Base-by-base conservation (phyloP, 2,329 filamentous ascomycete genomes). In the Nothopassalora personata region DNA sequence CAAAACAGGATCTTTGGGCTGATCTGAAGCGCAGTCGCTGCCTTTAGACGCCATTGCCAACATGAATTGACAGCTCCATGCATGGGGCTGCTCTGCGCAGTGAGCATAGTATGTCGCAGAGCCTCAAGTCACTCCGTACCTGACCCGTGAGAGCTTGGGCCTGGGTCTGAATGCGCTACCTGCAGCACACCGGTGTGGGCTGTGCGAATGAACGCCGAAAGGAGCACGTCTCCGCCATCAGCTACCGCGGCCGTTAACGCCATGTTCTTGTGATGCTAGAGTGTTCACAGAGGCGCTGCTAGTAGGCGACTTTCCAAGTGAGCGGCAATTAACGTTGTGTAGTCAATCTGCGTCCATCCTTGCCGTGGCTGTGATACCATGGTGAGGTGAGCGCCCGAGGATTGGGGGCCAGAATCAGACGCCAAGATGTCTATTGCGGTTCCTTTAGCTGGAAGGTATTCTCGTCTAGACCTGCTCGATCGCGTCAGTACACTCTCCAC, bases 51-150 rank as follows among this genome's bases (percentile, higher is more conserved):
- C 36, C 48, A 57, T 31, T 47, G 34, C 55, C 55, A 53, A 52
- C 55, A 48, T 57, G 48, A 27, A 47, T n/a, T 30, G 13, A 34
- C 28, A 34, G 43, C 53, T 57, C 53, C 53, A 52, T 52, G 47
- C 27, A 28, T 33, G n/a, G 13, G 19, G 23, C 13, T 34, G 33
- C 55, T 39, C 46, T 46, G 33, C 10, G n/a, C 55, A 39, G 33
- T 28, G 48, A 7, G 31, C 28, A 43, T 13, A 53, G 47, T 13
- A 53, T n/a, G 18, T 50, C 51, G 56, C 56, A 58, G 56, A 54
- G 51, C 56, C 56, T 54, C 51, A 53, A 49, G 56, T 54, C 49
- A 45, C 51, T 49, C 1, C 50, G 56, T 54, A 58, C 51, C 55
- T 48, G 45, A 15, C 9, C 28, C 33, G 23, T 19, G 33, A 15